Conservation (phyloP, 345 rosid genomes). For the Eucalyptus globulus region DNA sequence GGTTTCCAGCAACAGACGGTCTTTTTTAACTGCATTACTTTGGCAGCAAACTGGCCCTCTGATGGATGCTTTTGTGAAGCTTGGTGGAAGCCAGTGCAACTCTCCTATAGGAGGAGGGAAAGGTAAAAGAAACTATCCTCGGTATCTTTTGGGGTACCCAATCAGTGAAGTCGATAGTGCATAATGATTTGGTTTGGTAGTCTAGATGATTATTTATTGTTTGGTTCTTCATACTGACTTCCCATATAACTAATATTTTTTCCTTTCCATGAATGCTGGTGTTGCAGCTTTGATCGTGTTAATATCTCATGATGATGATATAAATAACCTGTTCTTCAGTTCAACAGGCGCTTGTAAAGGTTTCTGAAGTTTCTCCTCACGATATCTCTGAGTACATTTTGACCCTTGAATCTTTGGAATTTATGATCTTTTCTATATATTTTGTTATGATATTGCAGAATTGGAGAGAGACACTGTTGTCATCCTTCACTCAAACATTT, state of each 20-base stretch:
- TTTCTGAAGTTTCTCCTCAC: conserved; percentile 2
- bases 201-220: neutral
- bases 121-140: conserved; percentile 20
- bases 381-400: neutral
- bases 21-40: neutral
- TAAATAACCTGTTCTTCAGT: conserved; percentile 42
- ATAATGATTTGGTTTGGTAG: neutral
- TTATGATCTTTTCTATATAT: neutral
- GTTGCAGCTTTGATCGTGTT: conserved; percentile 55
- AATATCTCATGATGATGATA: conserved; percentile 54
- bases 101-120: conserved; percentile 47
- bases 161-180: neutral
- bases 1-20: neutral
- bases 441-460: conserved; percentile 17
- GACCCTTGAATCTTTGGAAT: neutral
- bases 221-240: neutral
- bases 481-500: conserved; percentile 43
- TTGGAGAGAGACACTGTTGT: conserved; percentile 39
- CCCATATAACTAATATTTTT: neutral
- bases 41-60: conserved; percentile 29
- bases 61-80: conserved; percentile 34
- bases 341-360: conserved; percentile 55
- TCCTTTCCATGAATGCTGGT: conserved; percentile 20
- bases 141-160: neutral
- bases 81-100: conserved; percentile 46